Evolutionary conservation across 306 rosid genomes (phyloP), one percentile per base, ranked within the genome.

Genomic region (Canavalia ensiformis): DNA sequence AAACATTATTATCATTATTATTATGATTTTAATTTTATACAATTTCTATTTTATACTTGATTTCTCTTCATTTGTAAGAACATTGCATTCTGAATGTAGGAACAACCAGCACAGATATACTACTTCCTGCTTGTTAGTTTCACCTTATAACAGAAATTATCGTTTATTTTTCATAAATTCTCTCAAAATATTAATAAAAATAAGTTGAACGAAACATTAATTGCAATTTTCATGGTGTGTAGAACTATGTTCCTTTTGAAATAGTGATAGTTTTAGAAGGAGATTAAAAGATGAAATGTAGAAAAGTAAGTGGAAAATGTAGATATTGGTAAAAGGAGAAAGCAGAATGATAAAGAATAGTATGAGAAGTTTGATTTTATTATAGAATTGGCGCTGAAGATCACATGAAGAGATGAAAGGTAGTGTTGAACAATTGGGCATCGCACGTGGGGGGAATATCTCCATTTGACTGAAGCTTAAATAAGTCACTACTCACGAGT

Each of bases 371-470:
- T 72, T 4, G 84, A 78, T 78, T 84, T 74, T 13, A 68, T 72
- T 51, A 81, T 77, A 67, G 81, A 80, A 71, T 4, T 76, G 87
- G 78, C 65, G 75, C 50, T 77, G 86, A 77, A 87, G 72, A 75
- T 89, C 88, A 81, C 91, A 78, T 74, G 86, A 85, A 68, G 50
- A 77, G 86, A 73, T 54, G 81, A 81, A 78, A 35, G 79, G 62
- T 78, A 84, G 50, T 67, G 76, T 39, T 74, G 87, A 82, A 81
- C 71, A 44, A 74, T 76, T 83, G 80, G 69, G 0, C 65, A 68
- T 31, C 72, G 84, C 90, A 88, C 89, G 87, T 88, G 91, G 79
- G 88, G 73, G 83, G 44, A 78, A 80, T 74, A 75, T 73, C 72
- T 75, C 68, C 79, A 60, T 85, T 84, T 77, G 84, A 83, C 82